Evolutionary conservation across 805 yeast genomes (phyloP).

Genomic region (Teunomyces cretensis): DNA sequence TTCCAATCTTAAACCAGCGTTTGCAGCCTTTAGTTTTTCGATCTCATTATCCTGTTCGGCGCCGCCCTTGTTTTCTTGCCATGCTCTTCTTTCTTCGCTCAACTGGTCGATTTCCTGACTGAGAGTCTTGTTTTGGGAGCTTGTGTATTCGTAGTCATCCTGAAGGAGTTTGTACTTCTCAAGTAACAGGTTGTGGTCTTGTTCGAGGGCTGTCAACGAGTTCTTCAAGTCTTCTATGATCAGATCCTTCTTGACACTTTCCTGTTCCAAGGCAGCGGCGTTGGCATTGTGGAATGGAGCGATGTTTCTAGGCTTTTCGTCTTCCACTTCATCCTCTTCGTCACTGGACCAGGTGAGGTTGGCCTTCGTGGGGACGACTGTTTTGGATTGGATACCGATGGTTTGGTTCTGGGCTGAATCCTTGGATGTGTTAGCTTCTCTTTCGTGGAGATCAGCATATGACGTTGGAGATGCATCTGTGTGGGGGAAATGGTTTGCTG

Average conservation of each 20-base stretch:
- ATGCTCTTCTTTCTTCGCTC: slow-evolving; percentile 14
- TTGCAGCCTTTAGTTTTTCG: slow-evolving; percentile 26
- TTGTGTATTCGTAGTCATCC: slow-evolving; percentile 20
- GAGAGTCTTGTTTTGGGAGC: slow-evolving; percentile 20
- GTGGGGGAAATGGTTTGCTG: background rate
- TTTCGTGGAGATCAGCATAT: background rate
- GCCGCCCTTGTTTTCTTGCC: slow-evolving; percentile 5
- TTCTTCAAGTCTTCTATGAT: slow-evolving; percentile 8
- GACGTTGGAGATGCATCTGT: background rate
- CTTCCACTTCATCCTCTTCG: slow-evolving; percentile 55
- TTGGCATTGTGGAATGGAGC: background rate
- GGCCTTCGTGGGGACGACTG: slow-evolving; percentile 83
- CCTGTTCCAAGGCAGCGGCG: background rate
- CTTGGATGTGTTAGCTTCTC: slow-evolving; percentile 5
- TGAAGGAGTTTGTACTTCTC: slow-evolving; percentile 19
- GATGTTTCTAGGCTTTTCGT: background rate
- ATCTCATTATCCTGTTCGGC: background rate
- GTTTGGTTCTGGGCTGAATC: slow-evolving; percentile 16
- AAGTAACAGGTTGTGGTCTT: slow-evolving; percentile 11
- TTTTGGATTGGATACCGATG: slow-evolving; percentile 56
- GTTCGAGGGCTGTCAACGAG: slow-evolving; percentile 7
- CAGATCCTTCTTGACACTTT: slow-evolving; percentile 6
- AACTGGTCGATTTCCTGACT: slow-evolving; percentile 19
- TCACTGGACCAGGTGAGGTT: slow-evolving; percentile 87
- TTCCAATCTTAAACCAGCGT: slow-evolving; percentile 37